These are phyloP conservation scores for Parascedosporium putredinis DNA, from an alignment of 2,329 filamentous ascomycete genomes.

Conservation along the genomic window DNA sequence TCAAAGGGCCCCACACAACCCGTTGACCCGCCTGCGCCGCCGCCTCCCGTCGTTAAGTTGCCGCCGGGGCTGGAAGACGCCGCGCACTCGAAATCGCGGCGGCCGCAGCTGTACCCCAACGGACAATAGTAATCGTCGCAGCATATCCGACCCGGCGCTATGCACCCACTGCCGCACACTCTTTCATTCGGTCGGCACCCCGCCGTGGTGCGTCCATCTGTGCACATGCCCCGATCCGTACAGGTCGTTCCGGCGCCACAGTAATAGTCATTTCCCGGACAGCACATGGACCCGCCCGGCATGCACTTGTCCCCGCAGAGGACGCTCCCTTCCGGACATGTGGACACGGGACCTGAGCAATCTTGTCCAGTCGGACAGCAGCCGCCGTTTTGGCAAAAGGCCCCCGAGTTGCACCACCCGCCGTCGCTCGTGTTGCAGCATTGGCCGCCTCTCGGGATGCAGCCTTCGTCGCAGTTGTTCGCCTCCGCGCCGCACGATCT, in stretches of 20 bases:
- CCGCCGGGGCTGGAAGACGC: background rate
- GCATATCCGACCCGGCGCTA: background rate
- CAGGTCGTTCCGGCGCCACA: background rate
- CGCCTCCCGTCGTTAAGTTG: background rate
- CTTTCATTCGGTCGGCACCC: background rate
- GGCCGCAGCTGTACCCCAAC: background rate
- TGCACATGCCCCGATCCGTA: background rate
- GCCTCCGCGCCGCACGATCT: background rate
- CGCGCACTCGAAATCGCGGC: background rate
- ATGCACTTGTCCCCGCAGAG: background rate
- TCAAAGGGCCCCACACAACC: background rate
- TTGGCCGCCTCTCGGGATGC: background rate
- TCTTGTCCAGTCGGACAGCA: background rate
- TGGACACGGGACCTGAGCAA: background rate
- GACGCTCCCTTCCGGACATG: background rate
- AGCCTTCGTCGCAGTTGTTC: constrained; percentile 3
- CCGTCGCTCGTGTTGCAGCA: background rate
- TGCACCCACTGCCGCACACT: background rate
- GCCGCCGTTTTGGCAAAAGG: background rate
- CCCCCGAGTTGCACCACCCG: background rate
- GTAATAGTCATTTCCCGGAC: background rate
- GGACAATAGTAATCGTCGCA: background rate
- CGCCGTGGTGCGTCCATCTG: background rate
- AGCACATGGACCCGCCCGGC: background rate
- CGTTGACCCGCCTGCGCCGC: background rate